Base-by-base conservation (phyloP, 208 protist genomes). In the Jaenimonas drosophilae region DNA sequence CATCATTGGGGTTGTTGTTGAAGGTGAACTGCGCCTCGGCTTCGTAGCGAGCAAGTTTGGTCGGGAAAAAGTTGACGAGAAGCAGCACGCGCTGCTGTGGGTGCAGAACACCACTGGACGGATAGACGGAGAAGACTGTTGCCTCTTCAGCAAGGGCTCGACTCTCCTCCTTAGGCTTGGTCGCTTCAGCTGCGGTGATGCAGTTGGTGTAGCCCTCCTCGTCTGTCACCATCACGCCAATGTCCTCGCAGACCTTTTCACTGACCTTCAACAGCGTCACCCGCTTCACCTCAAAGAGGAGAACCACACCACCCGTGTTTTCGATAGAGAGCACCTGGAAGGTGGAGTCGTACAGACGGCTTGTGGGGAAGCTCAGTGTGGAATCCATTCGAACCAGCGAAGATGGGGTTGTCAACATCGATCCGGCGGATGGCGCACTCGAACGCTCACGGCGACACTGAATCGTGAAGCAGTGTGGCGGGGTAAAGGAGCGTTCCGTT, bases 391-490 rank as follows among this genome's bases (percentile, higher is more conserved):
- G n/a, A n/a, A n/a, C n/a, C 23, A 0, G 29, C 38, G 19, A 20
- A 33, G 26, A 75, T 55, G 36, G 64, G 54, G 39, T 43, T 62
- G 20, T 43, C 23, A 30, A 21, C 9, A 23, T 14, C 31, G 17
- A 26, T 12, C n/a, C 5, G 21, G 19, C 63, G 47, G 5, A 60
- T 9, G 4, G 2, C 34, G 7, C 4, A 24, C 5, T 46, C 12
- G 0, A 4, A 16, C 54, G 30, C 12, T 55, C 29, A 3, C 41
- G 40, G 20, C 73, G 62, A 59, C 75, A 91, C 28, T 45, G 55
- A 30, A 88, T 49, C 1, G 65, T 68, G 42, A 95, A 78, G 54
- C 76, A 94, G 49, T 76, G 70, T 2, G 91, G 91, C 33, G 87
- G 87, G 20, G 65, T 59, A 14, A 92, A 80, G 26, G 59, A 64